Evolutionary conservation across 805 yeast genomes (phyloP), one percentile per base, ranked within the genome.

Genomic region (Candida andamanensis): DNA sequence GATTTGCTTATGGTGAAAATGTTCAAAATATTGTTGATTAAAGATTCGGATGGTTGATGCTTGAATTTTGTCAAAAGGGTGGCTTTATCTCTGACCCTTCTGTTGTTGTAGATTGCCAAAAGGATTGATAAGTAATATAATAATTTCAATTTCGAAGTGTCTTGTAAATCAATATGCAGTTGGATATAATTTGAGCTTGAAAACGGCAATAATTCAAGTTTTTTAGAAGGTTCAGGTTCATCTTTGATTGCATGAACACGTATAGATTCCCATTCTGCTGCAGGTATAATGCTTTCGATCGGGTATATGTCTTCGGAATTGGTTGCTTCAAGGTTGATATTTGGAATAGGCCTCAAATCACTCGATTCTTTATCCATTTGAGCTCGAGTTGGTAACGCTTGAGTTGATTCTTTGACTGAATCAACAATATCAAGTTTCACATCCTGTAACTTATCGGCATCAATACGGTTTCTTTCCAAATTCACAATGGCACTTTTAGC

Each of bases 401-500:
- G 69, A 2, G 96, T 86, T 27, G 79, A 70, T 20, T 71, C 67
- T 52, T 74, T 35, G 41, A 92, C 87, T 22, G 79, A 71, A 46
- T 85, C 95, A 33, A 87, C 77, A 47, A 90, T 89, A 46, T 85
- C 92, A 38, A 76, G 56, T 53, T 90, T 92, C 31, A 78, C 66
- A 38, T 72, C 81, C 35, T 74, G 82, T 44, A 92, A 72, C 56
- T 78, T 75, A 32, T 77, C 94, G 2, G 95, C 73, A 54, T 92
- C 97, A 50, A 92, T 79, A 47, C 83, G 72, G 61, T 92, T 92
- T 56, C 82, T 77, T 49, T 80, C 92, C 48, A 78, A 60, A 53
- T 81, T 90, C 31, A 74, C 64, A 49, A 92, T 83, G 21, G 95
- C 95, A 47, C 85, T 82, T 65, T 86, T 90, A 41, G 97, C 97